A percentile compares a stretch with the other conserved stretches of the same genome.
These are phyloP conservation scores for Malus hybrid DNA, from an alignment of 331 rosid genomes.

Conservation along the genomic window DNA sequence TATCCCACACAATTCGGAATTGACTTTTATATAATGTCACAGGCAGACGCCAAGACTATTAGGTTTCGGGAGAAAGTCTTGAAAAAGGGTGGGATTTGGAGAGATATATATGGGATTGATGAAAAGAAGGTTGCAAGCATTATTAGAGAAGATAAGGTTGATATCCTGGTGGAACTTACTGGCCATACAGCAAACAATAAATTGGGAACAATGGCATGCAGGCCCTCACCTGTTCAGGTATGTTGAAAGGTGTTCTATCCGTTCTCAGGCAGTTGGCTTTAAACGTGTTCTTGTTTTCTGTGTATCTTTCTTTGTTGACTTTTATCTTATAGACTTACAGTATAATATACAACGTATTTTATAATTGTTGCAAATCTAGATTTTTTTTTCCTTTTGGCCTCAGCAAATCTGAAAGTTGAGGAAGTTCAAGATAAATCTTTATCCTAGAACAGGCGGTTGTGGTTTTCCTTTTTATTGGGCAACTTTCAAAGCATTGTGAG, in stretches of 20 bases:
- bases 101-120: constrained; percentile 86
- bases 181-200: constrained; percentile 98
- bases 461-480: background rate
- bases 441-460: background rate
- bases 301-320: background rate
- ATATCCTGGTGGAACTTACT: constrained; percentile 92
- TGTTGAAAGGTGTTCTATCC: background rate
- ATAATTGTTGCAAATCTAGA: background rate
- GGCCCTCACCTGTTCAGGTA: constrained; percentile 96
- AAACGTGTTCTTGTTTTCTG: background rate
- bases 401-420: background rate
- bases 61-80: constrained; percentile 80
- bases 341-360: background rate
- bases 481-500: background rate
- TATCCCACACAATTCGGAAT: background rate
- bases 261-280: background rate
- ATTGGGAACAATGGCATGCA: constrained; percentile 96
- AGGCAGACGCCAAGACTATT: constrained; percentile 92
- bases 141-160: constrained; percentile 86
- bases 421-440: background rate
- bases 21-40: constrained; percentile 26
- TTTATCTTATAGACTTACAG: background rate
- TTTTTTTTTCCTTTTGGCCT: background rate
- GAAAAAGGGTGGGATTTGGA: constrained; percentile 87
- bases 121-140: constrained; percentile 86